A percentile compares a stretch with the other conserved stretches of the same genome.
These are phyloP conservation scores for Panaeolus cyanescens DNA, from an alignment of 768 basidiomycete genomes.

Conservation along the genomic window DNA sequence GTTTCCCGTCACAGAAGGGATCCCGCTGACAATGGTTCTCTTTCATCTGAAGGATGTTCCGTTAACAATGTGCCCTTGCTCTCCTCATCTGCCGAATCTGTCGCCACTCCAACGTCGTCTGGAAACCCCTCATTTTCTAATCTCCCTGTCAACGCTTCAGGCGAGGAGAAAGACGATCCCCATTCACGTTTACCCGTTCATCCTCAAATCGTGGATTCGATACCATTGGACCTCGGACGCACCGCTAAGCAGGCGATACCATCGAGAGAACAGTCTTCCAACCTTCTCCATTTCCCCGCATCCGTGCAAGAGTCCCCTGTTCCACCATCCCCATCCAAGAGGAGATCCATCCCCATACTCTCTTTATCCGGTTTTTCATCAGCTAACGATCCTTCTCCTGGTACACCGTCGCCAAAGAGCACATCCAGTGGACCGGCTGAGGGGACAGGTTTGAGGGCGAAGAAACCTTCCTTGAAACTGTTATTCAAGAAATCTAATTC, in stretches of 20 bases:
- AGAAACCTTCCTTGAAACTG: conserved; percentile 71
- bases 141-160: conserved; percentile 31
- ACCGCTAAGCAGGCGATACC: conserved; percentile 29
- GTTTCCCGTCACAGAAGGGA: conserved; percentile 7
- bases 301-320: conserved; percentile 18
- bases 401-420: conserved; percentile 25
- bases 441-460: conserved; percentile 39
- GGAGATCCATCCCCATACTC: conserved; percentile 40
- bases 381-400: conserved; percentile 17
- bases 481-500: conserved; percentile 68
- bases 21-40: conserved; percentile 26
- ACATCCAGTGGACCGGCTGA: conserved; percentile 4
- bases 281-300: conserved; percentile 49
- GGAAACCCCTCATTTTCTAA: conserved; percentile 43
- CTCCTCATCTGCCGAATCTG: conserved; percentile 61
- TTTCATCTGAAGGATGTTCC: conserved; percentile 29
- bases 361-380: conserved; percentile 38
- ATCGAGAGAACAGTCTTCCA: conserved; percentile 18
- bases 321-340: conserved; percentile 23
- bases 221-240: conserved; percentile 21
- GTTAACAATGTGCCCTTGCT: conserved; percentile 43
- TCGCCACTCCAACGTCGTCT: conserved; percentile 57
- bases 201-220: conserved; percentile 19
- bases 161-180: conserved; percentile 13
- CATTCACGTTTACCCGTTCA: conserved; percentile 23